Conservation (phyloP, 257 asterid species). For the Solanum pennellii region DNA sequence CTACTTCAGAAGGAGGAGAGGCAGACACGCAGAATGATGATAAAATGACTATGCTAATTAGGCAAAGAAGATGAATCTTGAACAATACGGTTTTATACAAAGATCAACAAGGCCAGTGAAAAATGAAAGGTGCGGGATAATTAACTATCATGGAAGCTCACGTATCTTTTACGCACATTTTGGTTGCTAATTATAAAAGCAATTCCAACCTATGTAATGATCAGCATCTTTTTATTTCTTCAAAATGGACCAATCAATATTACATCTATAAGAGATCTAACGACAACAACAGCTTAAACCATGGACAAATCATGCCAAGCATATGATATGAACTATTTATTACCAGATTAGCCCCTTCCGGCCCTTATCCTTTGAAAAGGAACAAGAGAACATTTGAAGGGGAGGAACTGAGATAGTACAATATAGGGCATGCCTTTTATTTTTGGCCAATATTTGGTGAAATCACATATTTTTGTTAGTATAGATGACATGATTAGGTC, state of each 20-base stretch:
- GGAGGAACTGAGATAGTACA: neutral
- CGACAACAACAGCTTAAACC: neutral
- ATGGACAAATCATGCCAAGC: neutral
- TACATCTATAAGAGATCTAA: neutral
- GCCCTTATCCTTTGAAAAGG: neutral
- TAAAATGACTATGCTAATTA: neutral
- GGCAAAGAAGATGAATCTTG: neutral
- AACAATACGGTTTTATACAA: neutral
- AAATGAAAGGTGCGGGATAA: neutral
- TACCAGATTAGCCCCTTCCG: neutral
- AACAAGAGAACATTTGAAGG: neutral
- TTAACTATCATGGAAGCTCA: neutral
- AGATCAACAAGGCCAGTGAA: neutral
- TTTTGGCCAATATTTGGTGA: neutral
- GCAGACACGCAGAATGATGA: neutral
- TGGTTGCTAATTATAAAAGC: neutral
- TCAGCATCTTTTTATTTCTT: neutral
- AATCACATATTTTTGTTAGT: neutral
- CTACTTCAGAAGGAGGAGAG: neutral
- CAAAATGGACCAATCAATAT: neutral
- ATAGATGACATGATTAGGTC: neutral
- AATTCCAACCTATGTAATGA: neutral
- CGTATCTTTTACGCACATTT: neutral
- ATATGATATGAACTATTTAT: neutral
- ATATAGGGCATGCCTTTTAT: neutral